phyloP scores from a whole-genome alignment of 331 rosid genomes.

The Quercus phellos region DNA sequence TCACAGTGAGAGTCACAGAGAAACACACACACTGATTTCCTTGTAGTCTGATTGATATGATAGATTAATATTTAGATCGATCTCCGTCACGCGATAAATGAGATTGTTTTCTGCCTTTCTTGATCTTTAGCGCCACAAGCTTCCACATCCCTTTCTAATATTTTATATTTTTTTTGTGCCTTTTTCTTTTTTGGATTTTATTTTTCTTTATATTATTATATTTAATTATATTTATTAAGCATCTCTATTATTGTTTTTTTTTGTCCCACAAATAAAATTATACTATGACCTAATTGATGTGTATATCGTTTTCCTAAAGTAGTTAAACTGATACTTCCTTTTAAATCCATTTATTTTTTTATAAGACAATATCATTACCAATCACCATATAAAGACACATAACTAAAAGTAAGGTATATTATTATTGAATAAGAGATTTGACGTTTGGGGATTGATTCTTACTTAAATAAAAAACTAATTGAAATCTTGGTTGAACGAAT shows the following conservation, averaged over 20 bases:
- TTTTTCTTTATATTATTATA: no score
- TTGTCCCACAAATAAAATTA: rapidly evolving
- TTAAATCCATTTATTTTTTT: no score
- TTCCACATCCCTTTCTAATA: conserved; percentile 26
- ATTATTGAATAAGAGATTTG: no score
- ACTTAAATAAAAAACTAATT: rapidly evolving
- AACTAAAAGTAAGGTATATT: no score
- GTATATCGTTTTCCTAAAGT: no score
- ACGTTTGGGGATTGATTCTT: rapidly evolving
- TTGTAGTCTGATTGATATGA: no score
- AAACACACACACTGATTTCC: conserved; percentile 1
- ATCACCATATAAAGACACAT: rapidly evolving
- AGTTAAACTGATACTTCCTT: no score
- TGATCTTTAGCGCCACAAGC: conserved; percentile 5
- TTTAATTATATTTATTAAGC: background rate
- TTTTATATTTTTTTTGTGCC: background rate
- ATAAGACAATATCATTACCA: background rate
- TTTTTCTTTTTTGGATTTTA: background rate
- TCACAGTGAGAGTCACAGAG: background rate
- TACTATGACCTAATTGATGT: rapidly evolving
- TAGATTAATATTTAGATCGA: conserved; percentile 14
- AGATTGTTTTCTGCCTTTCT: conserved; percentile 8
- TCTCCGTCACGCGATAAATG: conserved; percentile 22
- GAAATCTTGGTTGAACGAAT: rapidly evolving
- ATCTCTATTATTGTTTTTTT: no score